Evolutionary conservation across 768 basidiomycete species (phyloP), one percentile per base, ranked within the genome.

Genomic region (Amanita pseudoporphyria): DNA sequence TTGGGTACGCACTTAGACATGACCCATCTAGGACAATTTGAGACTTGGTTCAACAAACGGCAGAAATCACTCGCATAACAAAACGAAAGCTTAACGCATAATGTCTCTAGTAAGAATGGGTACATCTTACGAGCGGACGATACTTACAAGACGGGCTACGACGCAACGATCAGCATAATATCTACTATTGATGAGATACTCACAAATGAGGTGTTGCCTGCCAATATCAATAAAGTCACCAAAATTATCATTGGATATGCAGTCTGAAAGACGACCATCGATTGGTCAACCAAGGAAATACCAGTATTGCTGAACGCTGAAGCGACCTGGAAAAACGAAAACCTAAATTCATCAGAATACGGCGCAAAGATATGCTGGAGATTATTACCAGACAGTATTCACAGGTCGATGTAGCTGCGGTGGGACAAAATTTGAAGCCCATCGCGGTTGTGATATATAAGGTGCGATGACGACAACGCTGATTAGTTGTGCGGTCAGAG

Each of bases 131-230:
- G 45, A 26, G 31, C 12, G 21, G 26, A 38, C 22, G 58, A 7
- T 3, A 72, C 91, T 69, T 62, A 95, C 92, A 93, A 82, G 52
- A 94, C 73, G 37, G 91, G 91, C 89, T 92, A 55, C 19, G 50
- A 50, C 40, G n/a, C 36, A 51, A 26, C n/a, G 1, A 47, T 35
- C 45, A 9, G 47, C 39, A 44, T 43, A 38, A 51, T 13, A 37
- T 26, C 33, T 14, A 53, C 26, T 9, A 7, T 31, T 9, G 5
- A 38, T 28, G 24, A 50, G 12, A 51, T 42, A 40, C 91, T 74
- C 58, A 95, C 93, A 59, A 90, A 95, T 19, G 79, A 84, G 38
- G 93, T 96, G 61, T 98, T 97, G 9, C 95, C 95, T 43, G 90
- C 92, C 41, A 97, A 64, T 54, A 97, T 85, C 21, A 89, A 67